Percentiles rank a stretch among this genome's conserved stretches.
phyloP scores from a whole-genome alignment of 768 basidiomycete species.

The Termitomyces sp. region DNA sequence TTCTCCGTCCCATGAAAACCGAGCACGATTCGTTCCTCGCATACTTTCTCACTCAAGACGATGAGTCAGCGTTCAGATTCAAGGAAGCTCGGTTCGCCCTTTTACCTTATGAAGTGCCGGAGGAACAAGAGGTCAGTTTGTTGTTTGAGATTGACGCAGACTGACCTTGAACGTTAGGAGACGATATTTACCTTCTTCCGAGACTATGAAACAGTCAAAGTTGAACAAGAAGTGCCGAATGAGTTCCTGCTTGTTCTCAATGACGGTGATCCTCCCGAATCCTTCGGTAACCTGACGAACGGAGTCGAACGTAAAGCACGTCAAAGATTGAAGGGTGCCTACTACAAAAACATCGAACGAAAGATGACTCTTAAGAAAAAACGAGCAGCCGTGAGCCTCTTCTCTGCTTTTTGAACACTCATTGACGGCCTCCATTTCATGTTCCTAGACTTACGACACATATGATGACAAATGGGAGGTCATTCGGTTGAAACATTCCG shows the following conservation, averaged over 20 bases:
- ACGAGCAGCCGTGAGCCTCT: conserved; percentile 59
- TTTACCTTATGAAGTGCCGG: conserved; percentile 39
- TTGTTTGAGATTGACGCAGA: not conserved
- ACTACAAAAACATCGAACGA: conserved; percentile 85
- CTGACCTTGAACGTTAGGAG: conserved; percentile 33
- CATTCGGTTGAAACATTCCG: conserved; percentile 65
- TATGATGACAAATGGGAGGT: conserved; percentile 82
- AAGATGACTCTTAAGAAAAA: conserved; percentile 87
- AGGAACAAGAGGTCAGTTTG: conserved; percentile 48
- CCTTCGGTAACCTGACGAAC: conserved; percentile 29
- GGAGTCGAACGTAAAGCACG: conserved; percentile 21
- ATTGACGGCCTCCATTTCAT: not conserved
- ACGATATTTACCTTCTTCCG: conserved; percentile 73
- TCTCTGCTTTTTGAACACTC: not conserved
- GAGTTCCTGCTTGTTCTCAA: conserved; percentile 78
- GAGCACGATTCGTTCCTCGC: conserved; percentile 86
- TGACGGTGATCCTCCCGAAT: conserved; percentile 39
- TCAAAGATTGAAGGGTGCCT: conserved; percentile 58
- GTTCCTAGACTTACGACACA: conserved; percentile 54
- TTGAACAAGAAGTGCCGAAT: conserved; percentile 82
- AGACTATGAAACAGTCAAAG: conserved; percentile 84
- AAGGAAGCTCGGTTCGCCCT: conserved; percentile 48
- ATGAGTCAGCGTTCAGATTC: conserved; percentile 62
- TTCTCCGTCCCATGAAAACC: conserved; percentile 81
- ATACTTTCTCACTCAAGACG: conserved; percentile 76